Percentiles rank a stretch among this genome's conserved stretches.
phyloP scores from a whole-genome alignment of 2,329 filamentous ascomycete species.

The Aurifilum marmelostoma region DNA sequence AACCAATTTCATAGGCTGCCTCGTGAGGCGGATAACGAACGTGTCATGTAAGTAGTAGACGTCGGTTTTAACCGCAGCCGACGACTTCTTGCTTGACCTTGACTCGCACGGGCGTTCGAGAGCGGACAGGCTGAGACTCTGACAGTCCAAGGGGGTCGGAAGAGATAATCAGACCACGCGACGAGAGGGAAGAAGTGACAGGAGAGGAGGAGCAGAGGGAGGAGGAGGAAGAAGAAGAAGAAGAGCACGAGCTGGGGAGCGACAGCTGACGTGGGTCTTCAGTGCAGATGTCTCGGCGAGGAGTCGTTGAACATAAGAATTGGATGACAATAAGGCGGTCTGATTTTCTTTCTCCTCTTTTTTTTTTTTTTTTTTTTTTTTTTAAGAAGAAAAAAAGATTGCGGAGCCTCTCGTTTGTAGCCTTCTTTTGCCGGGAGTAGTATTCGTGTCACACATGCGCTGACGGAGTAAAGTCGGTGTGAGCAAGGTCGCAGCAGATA shows the following conservation, averaged over 20 bases:
- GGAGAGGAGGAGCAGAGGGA: neutral
- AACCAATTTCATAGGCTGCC: neutral
- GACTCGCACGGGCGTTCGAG: neutral
- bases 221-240: neutral
- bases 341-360: neutral
- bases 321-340: neutral
- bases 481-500: neutral
- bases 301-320: neutral
- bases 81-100: neutral
- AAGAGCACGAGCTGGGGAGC: neutral
- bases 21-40: neutral
- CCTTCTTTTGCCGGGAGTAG: neutral
- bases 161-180: neutral
- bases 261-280: neutral
- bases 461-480: neutral
- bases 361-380: neutral
- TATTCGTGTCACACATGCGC: neutral
- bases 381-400: too few species aligned
- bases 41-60: neutral
- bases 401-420: neutral
- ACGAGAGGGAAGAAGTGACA: neutral
- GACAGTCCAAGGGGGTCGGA: neutral
- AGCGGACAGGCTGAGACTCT: neutral
- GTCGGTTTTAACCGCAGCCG: neutral
- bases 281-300: neutral